Conservation (phyloP, 345 rosid species). For the Erodium maritimum region DNA sequence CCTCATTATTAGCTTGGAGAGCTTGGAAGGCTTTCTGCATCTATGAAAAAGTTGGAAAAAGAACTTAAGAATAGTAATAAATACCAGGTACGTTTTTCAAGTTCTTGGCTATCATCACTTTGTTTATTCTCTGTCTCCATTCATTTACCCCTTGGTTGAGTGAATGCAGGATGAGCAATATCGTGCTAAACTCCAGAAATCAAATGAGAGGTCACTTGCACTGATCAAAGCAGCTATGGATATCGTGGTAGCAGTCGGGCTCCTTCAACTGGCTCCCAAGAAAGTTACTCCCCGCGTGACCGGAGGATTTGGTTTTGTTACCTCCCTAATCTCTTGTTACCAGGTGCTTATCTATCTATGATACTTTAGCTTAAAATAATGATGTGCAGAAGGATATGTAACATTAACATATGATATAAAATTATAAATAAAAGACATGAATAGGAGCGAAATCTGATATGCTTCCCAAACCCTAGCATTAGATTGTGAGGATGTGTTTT, state of each 20-base stretch:
- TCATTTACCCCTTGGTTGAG: constrained; percentile 2
- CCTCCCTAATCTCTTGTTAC: constrained; percentile 87
- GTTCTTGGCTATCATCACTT: background rate
- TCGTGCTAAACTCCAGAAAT: constrained; percentile 55
- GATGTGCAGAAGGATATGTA: too few species aligned
- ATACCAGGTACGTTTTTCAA: constrained; percentile 33
- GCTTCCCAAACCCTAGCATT: too few species aligned
- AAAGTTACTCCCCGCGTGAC: constrained; percentile 84
- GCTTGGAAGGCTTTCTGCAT: constrained; percentile 69
- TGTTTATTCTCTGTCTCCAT: background rate
- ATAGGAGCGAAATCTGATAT: too few species aligned
- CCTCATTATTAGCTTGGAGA: constrained; percentile 49
- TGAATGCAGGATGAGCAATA: constrained; percentile 56
- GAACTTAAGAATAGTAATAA: constrained; percentile 59
- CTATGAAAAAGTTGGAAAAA: constrained; percentile 70
- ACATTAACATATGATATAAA: too few species aligned
- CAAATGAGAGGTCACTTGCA: constrained; percentile 76
- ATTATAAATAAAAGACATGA: too few species aligned
- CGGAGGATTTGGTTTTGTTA: constrained; percentile 70
- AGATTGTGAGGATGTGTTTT: too few species aligned
- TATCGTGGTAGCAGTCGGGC: constrained; percentile 72
- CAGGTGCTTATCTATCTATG: constrained; percentile 38
- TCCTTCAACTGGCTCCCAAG: constrained; percentile 82
- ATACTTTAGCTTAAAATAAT: background rate
- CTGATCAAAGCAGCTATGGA: constrained; percentile 79